Evolutionary conservation across 768 basidiomycete genomes (phyloP).

Genomic region (Rhodotorula taiwanensis): DNA sequence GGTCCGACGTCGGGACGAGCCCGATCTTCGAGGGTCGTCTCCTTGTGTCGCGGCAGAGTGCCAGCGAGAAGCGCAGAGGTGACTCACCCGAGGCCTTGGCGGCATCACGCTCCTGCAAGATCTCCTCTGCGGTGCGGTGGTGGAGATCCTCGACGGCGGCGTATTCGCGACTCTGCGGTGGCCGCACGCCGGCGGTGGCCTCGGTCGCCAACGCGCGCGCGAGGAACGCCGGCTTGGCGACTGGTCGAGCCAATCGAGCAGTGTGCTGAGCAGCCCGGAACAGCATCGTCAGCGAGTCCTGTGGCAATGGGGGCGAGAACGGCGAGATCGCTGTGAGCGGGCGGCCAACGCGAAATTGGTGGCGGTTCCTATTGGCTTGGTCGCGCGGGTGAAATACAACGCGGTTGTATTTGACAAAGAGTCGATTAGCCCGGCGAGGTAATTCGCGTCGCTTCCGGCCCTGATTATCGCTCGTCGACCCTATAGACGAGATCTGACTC

Average conservation of each 20-base stretch:
- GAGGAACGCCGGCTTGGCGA: not conserved
- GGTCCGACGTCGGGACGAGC: too few relatives aligned
- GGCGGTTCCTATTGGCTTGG: too few relatives aligned
- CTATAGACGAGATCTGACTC: too few relatives aligned
- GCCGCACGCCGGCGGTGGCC: not conserved
- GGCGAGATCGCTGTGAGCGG: not conserved
- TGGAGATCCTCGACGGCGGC: constrained; percentile 73
- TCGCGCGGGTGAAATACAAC: too few relatives aligned
- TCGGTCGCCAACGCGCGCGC: constrained; percentile 22
- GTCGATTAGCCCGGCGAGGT: too few relatives aligned
- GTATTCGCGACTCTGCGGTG: not conserved
- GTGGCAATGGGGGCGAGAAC: not conserved
- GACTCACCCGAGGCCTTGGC: constrained; percentile 14
- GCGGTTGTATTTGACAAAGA: too few relatives aligned
- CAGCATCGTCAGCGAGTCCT: not conserved
- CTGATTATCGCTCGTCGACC: too few relatives aligned
- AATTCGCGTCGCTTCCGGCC: too few relatives aligned
- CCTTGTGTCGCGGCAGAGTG: too few relatives aligned
- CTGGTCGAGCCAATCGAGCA: not conserved
- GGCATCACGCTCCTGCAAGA: constrained; percentile 58
- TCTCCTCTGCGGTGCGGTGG: constrained; percentile 67
- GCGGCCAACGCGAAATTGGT: too few relatives aligned
- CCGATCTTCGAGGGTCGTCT: too few relatives aligned
- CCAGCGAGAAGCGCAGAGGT: not conserved
- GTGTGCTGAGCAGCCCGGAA: constrained; percentile 2